These are phyloP conservation scores for Fragilaria crotonensis DNA, from an alignment of 108 stramenopile species.

Conservation along the genomic window DNA sequence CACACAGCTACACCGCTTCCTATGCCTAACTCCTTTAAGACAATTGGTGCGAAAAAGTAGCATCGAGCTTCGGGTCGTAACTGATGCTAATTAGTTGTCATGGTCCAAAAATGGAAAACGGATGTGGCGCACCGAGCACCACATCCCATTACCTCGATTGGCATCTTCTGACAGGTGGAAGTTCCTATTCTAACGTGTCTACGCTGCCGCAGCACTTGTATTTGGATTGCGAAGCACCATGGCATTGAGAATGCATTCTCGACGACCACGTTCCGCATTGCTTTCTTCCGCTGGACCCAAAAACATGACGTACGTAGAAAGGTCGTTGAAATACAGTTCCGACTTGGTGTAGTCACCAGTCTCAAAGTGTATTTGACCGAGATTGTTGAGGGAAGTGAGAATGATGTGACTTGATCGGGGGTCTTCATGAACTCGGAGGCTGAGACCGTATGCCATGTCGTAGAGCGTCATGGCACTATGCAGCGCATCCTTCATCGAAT, in stretches of 20 bases:
- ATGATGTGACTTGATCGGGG: neutral
- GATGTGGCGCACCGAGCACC: no score
- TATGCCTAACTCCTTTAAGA: no score
- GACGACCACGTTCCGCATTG: neutral
- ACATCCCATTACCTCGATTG: no score
- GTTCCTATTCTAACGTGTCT: neutral
- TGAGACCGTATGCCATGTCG: neutral
- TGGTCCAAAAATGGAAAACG: no score
- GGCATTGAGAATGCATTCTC: neutral
- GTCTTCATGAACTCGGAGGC: neutral
- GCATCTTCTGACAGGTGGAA: no score
- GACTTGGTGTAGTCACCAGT: conserved; percentile 1
- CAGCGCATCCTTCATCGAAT: neutral
- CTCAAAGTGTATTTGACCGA: conserved; percentile 1
- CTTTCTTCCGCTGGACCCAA: neutral
- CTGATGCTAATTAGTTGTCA: no score
- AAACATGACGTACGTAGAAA: neutral
- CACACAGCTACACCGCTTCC: no score
- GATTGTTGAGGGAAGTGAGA: neutral
- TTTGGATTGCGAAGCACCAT: neutral
- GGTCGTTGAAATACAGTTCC: neutral
- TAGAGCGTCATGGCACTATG: neutral
- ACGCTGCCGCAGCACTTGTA: neutral
- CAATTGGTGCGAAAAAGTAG: no score
- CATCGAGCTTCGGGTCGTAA: no score